Base-by-base conservation (phyloP, 371 early-diverging fungal genomes). In the Mycotypha africana region DNA sequence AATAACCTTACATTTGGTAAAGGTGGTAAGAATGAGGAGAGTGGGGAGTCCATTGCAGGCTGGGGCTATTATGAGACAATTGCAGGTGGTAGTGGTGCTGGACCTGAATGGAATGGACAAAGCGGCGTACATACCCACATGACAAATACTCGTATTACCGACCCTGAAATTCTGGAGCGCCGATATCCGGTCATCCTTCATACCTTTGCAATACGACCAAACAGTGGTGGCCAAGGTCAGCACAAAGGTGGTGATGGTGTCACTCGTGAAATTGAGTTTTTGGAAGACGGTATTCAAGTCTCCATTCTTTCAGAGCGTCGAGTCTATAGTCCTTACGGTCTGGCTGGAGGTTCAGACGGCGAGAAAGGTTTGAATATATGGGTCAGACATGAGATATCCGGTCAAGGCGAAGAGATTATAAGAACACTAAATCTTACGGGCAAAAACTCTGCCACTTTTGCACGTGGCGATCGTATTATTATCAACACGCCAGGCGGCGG, bases 41-140 rank as follows among this genome's bases (percentile, higher is more conserved):
- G 72, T 15, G 67, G 76, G 23, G 47, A 67, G 16, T 46, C 56
- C 10, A 58, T 56, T 20, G 79, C 82, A 1, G 91, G 93, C 7
- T 97, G 91, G 85, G 96, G 96, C 10, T 97, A 95, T 53, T 96
- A 96, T 64, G 98, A 96, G 64, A 94, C 95, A 1, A 91, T 95
- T 53, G 91, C 88, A 32, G 89, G 91, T 17, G 67, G 69, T 25
- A 77, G 78, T 51, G 95, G 95, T 20, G 95, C 94, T 4, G 96
- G 98, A 0, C 89, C 92, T 1, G 67, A 70, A 3, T 96, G 96
- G 96, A 24, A 84, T 50, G 98, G 98, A 2, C 79, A 88, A 38
- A 84, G 85, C 52, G 86, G 80, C 53, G 76, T 79, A 3, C 81
- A 82, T 47, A 80, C 79, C 37, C 95, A 97, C 60, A 97, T 96